Base-by-base conservation (phyloP, 768 basidiomycete species). In the Lyophyllum shimeji region DNA sequence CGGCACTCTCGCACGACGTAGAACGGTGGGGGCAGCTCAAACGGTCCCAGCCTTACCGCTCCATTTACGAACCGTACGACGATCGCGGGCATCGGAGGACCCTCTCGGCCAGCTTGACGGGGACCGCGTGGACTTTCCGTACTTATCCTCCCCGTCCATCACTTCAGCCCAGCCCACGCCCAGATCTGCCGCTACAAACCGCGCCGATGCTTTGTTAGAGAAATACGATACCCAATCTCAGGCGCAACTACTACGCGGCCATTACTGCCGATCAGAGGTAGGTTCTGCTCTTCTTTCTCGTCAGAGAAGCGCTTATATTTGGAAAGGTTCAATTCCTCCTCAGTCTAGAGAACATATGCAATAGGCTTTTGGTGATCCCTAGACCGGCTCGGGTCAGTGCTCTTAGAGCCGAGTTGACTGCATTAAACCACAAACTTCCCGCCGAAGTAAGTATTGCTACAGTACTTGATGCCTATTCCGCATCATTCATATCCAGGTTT, bases 381-480 rank as follows among this genome's bases (percentile, higher is more conserved):
- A 89, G 89, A 65, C 94, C 90, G 44, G 97, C 97, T 12, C 86
- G 96, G 37, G 89, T 98, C 40, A 96, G 94, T 69, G 95, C 97
- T n/a, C 75, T 99, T 44, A 79, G 97, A 67, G 97, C 97, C 29
- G 97, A 98, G 69, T 73, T 99, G 63, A 99, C 97, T 4, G 87
- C 89, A 17, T 75, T 99, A 52, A 99, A 99, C 66, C 96, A 99
- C 67, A 92, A 90, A 68, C 82, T 99, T 27, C 97, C 97, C 13
- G 93, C 97, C 2, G 97, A 98, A 80, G 95, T 93, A 71, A 69
- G 66, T 64, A 1, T n/a, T 34, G 23, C 13, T 27, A 40, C 33
- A 39, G 25, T 56, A 13, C 2, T 23, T 1, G 11, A 27, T 6
- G 21, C 17, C 6, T 47, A 9, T 11, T 7, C 13, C 34, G 18